A percentile compares a stretch with the other conserved stretches of the same genome.
Evolutionary conservation across 345 rosid species (phyloP).

Genomic region (Eucalyptus erythrocorys): DNA sequence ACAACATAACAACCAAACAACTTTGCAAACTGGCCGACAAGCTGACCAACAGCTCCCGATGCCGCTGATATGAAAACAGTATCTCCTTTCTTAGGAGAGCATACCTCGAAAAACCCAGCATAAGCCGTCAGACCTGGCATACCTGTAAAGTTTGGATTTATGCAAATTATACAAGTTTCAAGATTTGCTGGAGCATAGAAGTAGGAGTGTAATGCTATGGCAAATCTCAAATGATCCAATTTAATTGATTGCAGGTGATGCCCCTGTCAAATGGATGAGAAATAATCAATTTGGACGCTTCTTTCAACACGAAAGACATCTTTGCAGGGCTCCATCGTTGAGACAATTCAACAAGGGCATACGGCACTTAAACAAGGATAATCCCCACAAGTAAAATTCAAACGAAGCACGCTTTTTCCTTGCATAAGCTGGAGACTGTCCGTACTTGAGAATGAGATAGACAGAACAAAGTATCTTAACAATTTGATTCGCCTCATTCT

Average conservation of each 20-base stretch:
- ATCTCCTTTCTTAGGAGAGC: no score
- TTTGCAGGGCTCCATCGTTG: not conserved
- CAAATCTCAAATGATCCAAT: not conserved
- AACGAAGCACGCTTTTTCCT: no score
- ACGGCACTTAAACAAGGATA: not conserved
- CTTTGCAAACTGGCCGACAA: no score
- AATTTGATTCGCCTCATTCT: not conserved
- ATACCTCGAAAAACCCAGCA: no score
- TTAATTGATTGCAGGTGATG: not conserved
- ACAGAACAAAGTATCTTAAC: not conserved
- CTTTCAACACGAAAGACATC: not conserved
- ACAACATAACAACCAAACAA: no score
- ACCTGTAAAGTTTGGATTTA: no score
- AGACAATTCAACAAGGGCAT: not conserved
- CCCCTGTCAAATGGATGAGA: not conserved
- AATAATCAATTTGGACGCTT: not conserved
- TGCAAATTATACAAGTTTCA: not conserved
- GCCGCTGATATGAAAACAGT: no score
- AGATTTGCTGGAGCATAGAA: not conserved
- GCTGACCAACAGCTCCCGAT: no score
- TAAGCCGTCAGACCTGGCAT: no score
- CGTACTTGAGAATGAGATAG: not conserved
- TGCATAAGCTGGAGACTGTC: no score
- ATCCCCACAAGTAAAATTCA: not conserved
- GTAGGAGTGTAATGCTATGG: not conserved